Conservation (phyloP, 495 filamentous ascomycete genomes). For the Penicillium maclennaniae region DNA sequence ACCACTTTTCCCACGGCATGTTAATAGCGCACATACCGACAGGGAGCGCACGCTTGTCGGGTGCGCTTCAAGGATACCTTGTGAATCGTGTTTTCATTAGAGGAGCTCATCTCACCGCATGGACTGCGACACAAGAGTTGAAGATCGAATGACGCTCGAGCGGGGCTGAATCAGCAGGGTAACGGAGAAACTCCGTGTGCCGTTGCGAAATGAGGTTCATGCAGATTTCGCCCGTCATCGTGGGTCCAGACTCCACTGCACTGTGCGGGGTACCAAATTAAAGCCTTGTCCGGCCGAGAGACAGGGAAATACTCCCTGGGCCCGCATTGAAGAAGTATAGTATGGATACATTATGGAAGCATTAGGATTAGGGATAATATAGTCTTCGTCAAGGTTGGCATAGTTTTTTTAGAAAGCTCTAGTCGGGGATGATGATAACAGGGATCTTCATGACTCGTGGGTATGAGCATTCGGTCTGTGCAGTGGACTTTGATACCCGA, state of each 20-base stretch:
- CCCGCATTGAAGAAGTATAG: neutral
- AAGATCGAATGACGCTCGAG: neutral
- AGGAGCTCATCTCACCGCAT: slow-evolving; percentile 16
- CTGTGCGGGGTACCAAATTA: neutral
- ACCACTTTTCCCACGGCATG: neutral
- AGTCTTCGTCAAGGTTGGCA: too few relatives aligned
- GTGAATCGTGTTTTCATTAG: slow-evolving; percentile 26
- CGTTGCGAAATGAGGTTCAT: neutral
- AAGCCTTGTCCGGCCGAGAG: neutral
- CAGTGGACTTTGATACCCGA: slow-evolving; percentile 6
- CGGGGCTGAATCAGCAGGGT: neutral
- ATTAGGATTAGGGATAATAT: neutral
- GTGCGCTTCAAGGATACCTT: slow-evolving; percentile 33
- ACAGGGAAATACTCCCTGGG: neutral
- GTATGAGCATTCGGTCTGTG: neutral
- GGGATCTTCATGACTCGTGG: neutral
- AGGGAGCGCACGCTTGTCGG: slow-evolving; percentile 38
- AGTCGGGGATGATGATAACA: neutral
- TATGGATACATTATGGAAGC: neutral
- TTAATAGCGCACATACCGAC: slow-evolving; percentile 24
- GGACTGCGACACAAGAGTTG: neutral
- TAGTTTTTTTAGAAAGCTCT: too few relatives aligned
- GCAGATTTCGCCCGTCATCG: neutral
- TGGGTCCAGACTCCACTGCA: neutral
- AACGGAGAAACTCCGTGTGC: neutral